Evolutionary conservation across 1,139 yeast species (phyloP).

Genomic region (Candida gigantensis): DNA sequence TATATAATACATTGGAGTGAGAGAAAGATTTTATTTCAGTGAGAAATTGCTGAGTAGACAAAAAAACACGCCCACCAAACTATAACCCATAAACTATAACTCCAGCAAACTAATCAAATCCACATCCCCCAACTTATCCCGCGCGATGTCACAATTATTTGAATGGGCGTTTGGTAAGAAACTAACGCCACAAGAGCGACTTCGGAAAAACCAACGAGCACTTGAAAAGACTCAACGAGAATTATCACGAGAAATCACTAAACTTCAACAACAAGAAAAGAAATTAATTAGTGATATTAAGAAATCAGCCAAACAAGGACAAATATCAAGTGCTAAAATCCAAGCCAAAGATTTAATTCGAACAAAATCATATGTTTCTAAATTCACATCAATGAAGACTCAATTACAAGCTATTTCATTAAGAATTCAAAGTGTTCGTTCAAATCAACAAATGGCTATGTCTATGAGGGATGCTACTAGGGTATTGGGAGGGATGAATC

Average conservation of each 20-base stretch:
- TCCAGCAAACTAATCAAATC: no score
- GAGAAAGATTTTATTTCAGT: no score
- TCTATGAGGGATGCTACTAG: conserved; percentile 97
- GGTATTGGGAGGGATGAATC: conserved; percentile 81
- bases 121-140: no score
- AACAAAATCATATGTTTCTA: conserved; percentile 77
- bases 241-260: conserved; percentile 79
- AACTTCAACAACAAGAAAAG: conserved; percentile 89
- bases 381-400: conserved; percentile 92
- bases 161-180: conserved; percentile 97
- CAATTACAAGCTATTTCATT: conserved; percentile 92
- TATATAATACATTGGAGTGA: no score
- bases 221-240: conserved; percentile 93
- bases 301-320: conserved; percentile 88
- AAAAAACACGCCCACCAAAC: no score
- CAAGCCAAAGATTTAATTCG: conserved; percentile 95
- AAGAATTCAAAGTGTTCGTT: conserved; percentile 85
- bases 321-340: conserved; percentile 83
- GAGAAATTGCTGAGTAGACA: no score
- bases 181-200: conserved; percentile 90
- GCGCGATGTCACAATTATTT: conserved; percentile 59
- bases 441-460: conserved; percentile 93
- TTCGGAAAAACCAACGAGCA: conserved; percentile 93
- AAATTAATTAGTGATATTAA: conserved; percentile 82
- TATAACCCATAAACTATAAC: no score